Evolutionary conservation across 768 basidiomycete species (phyloP).

Genomic region (Hirschioporus abietinus): DNA sequence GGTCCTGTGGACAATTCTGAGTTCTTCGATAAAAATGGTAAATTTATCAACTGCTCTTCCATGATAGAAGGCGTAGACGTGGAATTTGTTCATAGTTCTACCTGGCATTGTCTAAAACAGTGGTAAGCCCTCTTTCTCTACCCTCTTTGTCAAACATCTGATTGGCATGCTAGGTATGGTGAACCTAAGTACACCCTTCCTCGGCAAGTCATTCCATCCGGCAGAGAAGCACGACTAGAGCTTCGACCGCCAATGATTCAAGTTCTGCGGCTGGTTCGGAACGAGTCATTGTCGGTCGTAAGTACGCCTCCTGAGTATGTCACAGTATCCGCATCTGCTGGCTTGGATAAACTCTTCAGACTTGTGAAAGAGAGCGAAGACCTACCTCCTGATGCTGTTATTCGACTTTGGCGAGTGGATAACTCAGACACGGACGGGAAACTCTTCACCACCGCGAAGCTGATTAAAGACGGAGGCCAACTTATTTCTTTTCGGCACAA

Average conservation of each 20-base stretch:
- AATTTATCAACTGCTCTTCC: constrained; percentile 22
- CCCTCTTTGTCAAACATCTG: constrained; percentile 5
- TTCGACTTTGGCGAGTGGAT: constrained; percentile 61
- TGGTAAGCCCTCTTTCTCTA: constrained; percentile 49
- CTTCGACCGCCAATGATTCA: constrained; percentile 63
- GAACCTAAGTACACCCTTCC: constrained; percentile 48
- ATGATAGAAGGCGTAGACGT: constrained; percentile 60
- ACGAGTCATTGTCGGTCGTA: constrained; percentile 8
- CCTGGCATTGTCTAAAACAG: constrained; percentile 60
- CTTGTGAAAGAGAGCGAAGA: background rate
- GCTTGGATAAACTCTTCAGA: constrained; percentile 34
- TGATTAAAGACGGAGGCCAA: constrained; percentile 28
- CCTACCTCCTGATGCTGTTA: background rate
- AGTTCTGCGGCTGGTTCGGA: constrained; percentile 43
- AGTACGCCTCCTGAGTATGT: constrained; percentile 24
- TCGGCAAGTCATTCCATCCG: constrained; percentile 61
- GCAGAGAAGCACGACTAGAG: constrained; percentile 58
- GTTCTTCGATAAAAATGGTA: constrained; percentile 51
- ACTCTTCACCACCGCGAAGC: constrained; percentile 23
- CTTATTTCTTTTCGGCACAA: constrained; percentile 28
- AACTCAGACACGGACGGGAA: constrained; percentile 28
- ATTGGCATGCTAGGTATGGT: constrained; percentile 59
- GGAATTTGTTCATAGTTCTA: constrained; percentile 67
- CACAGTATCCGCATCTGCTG: constrained; percentile 47
- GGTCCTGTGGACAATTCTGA: constrained; percentile 72